phyloP scores from a whole-genome alignment of 2,329 filamentous ascomycete genomes.

The Lithohypha guttulata region DNA sequence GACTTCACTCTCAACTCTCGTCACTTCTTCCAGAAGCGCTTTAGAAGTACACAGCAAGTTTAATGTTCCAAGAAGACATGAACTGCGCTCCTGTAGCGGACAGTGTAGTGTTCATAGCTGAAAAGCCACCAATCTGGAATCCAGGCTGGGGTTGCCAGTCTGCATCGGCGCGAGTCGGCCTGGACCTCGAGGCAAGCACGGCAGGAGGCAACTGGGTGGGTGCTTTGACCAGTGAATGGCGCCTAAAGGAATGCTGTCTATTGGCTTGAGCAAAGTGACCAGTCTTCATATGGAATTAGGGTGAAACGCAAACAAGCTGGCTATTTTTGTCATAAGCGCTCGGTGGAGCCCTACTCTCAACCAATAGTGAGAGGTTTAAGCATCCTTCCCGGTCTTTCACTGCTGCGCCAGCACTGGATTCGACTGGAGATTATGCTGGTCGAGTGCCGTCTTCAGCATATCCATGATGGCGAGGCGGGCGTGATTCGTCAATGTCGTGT shows the following conservation, averaged over 20 bases:
- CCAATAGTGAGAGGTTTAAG: neutral
- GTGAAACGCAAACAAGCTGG: neutral
- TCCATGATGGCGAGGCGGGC: neutral
- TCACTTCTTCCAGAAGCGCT: too few species aligned
- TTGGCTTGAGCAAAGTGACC: neutral
- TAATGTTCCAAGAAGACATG: too few species aligned
- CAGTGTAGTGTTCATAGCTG: too few species aligned
- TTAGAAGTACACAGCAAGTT: too few species aligned
- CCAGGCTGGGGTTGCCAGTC: too few species aligned
- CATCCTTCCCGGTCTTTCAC: too few species aligned
- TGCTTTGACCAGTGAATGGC: neutral
- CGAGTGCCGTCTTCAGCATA: neutral
- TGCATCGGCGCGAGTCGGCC: too few species aligned
- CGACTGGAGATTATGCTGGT: neutral
- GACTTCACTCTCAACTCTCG: too few species aligned
- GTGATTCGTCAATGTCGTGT: neutral
- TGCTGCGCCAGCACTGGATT: neutral
- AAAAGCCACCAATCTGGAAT: too few species aligned
- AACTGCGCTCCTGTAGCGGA: too few species aligned
- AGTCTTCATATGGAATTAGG: neutral
- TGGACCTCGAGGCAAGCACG: constrained; percentile 1
- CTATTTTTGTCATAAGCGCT: constrained; percentile 1
- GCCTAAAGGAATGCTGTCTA: too few species aligned
- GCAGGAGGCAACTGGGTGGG: too few species aligned
- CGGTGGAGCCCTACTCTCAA: neutral